Evolutionary conservation across 2,329 filamentous ascomycete species (phyloP).

Genomic region (Hypoxylon sp.): DNA sequence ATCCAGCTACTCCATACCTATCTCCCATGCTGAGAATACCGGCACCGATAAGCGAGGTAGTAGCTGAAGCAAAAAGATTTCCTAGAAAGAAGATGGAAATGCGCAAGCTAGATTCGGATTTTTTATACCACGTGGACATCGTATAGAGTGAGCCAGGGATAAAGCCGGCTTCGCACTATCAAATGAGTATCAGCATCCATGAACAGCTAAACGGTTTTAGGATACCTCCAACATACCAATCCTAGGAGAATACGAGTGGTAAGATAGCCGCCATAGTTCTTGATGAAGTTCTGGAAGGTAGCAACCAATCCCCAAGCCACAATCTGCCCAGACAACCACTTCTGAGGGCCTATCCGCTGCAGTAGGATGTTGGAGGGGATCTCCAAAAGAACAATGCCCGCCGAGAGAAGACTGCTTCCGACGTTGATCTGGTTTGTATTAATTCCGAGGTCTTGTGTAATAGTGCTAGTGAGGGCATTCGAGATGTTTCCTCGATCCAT

Average conservation of each 20-base stretch:
- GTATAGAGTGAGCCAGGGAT: slow-evolving; percentile 62
- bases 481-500: slow-evolving; percentile 48
- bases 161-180: slow-evolving; percentile 57
- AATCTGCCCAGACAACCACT: slow-evolving; percentile 46
- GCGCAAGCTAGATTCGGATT: slow-evolving; percentile 55
- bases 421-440: slow-evolving; percentile 44
- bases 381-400: slow-evolving; percentile 46
- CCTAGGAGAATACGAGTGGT: slow-evolving; percentile 55
- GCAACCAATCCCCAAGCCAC: slow-evolving; percentile 47
- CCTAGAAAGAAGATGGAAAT: slow-evolving; percentile 62
- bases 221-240: slow-evolving; percentile 42
- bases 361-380: slow-evolving; percentile 47
- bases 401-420: slow-evolving; percentile 44
- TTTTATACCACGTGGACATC: slow-evolving; percentile 60
- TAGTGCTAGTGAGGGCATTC: slow-evolving; percentile 46
- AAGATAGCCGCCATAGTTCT: slow-evolving; percentile 55
- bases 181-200: slow-evolving; percentile 9
- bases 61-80: slow-evolving; percentile 60
- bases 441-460: slow-evolving; percentile 43
- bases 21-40: slow-evolving; percentile 57
- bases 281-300: slow-evolving; percentile 48
- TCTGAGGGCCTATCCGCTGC: slow-evolving; percentile 42
- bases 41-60: slow-evolving; percentile 58
- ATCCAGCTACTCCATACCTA: slow-evolving; percentile 52
- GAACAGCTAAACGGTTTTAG: no score